Conservation (phyloP, 768 basidiomycete species). For the Rickenella mellea region DNA sequence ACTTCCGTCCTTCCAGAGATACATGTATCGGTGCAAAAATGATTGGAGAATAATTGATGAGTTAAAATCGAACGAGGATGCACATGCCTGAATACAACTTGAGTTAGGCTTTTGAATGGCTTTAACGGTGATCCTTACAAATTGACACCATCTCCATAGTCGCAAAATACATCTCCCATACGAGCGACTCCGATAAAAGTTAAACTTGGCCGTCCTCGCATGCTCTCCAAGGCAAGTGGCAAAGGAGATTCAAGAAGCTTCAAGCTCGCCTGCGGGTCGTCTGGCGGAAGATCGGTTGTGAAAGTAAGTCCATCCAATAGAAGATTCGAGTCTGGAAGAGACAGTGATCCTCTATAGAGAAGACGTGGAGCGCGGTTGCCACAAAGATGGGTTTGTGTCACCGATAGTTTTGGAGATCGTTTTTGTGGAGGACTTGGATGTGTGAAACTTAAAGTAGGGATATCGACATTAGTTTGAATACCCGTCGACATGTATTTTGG, state of each 20-base stretch:
- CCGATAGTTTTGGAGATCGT: not conserved
- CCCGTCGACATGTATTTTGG: no score
- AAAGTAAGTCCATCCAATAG: slow-evolving; percentile 70
- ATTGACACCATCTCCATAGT: slow-evolving; percentile 41
- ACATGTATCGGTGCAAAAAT: slow-evolving; percentile 44
- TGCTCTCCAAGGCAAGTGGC: slow-evolving; percentile 66
- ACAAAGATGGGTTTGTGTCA: not conserved
- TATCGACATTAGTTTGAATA: no score
- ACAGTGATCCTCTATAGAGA: slow-evolving; percentile 67
- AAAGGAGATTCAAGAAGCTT: slow-evolving; percentile 58
- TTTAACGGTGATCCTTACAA: slow-evolving; percentile 28
- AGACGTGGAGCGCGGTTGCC: slow-evolving; percentile 28
- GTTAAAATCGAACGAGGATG: slow-evolving; percentile 56
- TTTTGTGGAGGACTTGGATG: not conserved
- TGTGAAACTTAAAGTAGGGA: not conserved
- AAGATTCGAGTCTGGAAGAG: slow-evolving; percentile 63
- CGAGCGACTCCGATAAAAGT: slow-evolving; percentile 45
- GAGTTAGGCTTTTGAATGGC: not conserved
- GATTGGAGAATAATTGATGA: slow-evolving; percentile 61
- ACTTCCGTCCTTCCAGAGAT: slow-evolving; percentile 31
- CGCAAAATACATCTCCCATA: slow-evolving; percentile 48
- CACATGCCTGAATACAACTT: slow-evolving; percentile 41
- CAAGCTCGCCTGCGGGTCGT: not conserved
- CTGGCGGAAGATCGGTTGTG: slow-evolving; percentile 33
- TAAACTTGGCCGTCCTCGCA: slow-evolving; percentile 64